Conservation (phyloP, 768 basidiomycete genomes). For the Naematelia encephala region DNA sequence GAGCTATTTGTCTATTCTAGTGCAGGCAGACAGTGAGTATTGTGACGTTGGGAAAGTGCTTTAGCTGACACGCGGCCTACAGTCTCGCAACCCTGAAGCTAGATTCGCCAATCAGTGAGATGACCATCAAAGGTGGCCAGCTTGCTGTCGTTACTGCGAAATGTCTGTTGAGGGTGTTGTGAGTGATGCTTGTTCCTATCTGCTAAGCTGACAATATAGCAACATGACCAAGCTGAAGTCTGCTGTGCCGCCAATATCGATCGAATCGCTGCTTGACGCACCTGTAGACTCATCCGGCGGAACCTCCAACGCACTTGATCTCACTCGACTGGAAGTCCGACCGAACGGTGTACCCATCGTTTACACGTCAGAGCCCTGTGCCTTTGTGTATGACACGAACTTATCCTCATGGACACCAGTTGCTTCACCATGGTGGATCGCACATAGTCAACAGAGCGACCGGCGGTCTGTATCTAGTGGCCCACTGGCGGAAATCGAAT, state of each 20-base stretch:
- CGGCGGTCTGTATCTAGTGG: not conserved
- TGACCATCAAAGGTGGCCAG: slow-evolving; percentile 64
- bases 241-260: not conserved
- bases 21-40: slow-evolving; percentile 71
- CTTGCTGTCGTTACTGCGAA: slow-evolving; percentile 70
- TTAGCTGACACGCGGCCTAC: slow-evolving; percentile 2
- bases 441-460: slow-evolving; percentile 57
- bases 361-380: slow-evolving; percentile 69
- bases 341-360: slow-evolving; percentile 78
- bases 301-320: slow-evolving; percentile 43
- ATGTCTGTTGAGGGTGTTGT: slow-evolving; percentile 77
- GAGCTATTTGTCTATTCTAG: slow-evolving; percentile 77
- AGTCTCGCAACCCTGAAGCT: slow-evolving; percentile 75
- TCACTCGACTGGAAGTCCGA: slow-evolving; percentile 66
- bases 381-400: slow-evolving; percentile 71
- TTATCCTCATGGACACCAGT: slow-evolving; percentile 71
- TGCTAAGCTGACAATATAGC: slow-evolving; percentile 54
- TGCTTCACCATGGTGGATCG: slow-evolving; percentile 77
- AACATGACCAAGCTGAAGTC: slow-evolving; percentile 49
- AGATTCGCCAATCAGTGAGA: slow-evolving; percentile 65
- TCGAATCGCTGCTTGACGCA: not conserved
- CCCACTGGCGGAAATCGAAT: slow-evolving; percentile 46
- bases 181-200: slow-evolving; percentile 36
- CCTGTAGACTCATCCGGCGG: not conserved
- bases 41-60: not conserved